Evolutionary conservation across 768 basidiomycete species (phyloP).

Genomic region (Boletus insuetus): DNA sequence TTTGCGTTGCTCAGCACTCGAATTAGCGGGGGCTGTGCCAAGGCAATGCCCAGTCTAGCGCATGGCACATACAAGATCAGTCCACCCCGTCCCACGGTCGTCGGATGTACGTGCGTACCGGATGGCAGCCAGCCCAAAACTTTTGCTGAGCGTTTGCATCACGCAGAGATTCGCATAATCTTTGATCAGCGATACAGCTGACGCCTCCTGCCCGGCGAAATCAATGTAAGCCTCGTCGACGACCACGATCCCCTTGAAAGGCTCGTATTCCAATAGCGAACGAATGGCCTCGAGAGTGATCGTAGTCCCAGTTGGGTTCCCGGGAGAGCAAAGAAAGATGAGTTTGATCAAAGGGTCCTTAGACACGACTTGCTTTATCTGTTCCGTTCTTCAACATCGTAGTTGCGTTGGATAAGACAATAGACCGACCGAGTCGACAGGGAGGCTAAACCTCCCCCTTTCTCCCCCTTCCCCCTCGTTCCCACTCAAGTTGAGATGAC

Average conservation of each 20-base stretch:
- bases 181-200: conserved; percentile 67
- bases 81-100: not conserved
- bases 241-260: conserved; percentile 87
- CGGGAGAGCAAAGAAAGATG: conserved; percentile 93
- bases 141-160: conserved; percentile 96
- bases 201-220: conserved; percentile 63
- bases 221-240: conserved; percentile 99
- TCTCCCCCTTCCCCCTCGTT: conserved; percentile 71
- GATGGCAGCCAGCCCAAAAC: conserved; percentile 94
- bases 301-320: conserved; percentile 92
- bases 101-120: conserved; percentile 45
- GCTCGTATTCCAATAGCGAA: conserved; percentile 68
- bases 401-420: not conserved
- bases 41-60: conserved; percentile 78
- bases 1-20: conserved; percentile 93
- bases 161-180: conserved; percentile 89
- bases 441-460: conserved; percentile 67
- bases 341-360: conserved; percentile 82
- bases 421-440: conserved; percentile 64
- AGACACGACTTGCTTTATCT: conserved; percentile 72
- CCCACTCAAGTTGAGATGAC: conserved; percentile 62
- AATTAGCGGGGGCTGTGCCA: conserved; percentile 87
- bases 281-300: conserved; percentile 71
- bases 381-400: conserved; percentile 1
- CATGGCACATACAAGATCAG: not conserved